Evolutionary conservation across 139 green algal species (phyloP), one percentile per base, ranked within the genome.

Genomic region (Auxenochlorella protothecoides): DNA sequence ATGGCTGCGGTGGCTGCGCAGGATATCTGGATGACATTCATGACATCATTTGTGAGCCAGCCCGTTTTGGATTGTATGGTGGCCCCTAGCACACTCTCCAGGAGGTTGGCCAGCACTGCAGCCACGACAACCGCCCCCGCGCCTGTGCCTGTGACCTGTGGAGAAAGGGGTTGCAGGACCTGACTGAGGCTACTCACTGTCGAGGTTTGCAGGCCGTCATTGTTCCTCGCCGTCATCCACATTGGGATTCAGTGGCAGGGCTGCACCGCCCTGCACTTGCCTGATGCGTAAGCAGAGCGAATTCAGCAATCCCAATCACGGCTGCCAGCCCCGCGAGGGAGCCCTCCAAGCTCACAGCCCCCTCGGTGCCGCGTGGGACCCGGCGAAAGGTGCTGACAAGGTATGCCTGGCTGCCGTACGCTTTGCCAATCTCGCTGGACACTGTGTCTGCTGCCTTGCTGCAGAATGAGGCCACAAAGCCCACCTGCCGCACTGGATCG

Each of bases 361-460:
- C 94, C 72, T 99, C 94, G 3, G 94, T 99, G 14, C 94, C 94
- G 8, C 92, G 83, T 2, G 92, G 90, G 59, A 98, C 94, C 2
- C 69, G 69, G 65, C 87, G 70, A 63, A 97, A 79, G 12, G 72
- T 95, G 55, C 88, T 96, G 59, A 90, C 82, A 3, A 97, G 83
- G 80, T 91, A 93, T 0, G 94, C 97, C 3, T 89, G 97, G 57
- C 88, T 88, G 5, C 94, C 94, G 70, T 96, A 98, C 4, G 89
- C 91, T 85, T 99, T 99, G 53, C 94, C 94, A 8, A 99, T 82
- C 77, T 99, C 94, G 16, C 85, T 94, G 6, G 89, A 93, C 6
- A 91, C 87, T 15, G 94, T 99, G 81, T 99, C 94, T 0, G 87
- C 90, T 4, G 98, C 83, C 79, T 98, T 98, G 79, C 88, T 89